Conservation (phyloP, 306 rosid genomes). For the Trifolium fragiferum region DNA sequence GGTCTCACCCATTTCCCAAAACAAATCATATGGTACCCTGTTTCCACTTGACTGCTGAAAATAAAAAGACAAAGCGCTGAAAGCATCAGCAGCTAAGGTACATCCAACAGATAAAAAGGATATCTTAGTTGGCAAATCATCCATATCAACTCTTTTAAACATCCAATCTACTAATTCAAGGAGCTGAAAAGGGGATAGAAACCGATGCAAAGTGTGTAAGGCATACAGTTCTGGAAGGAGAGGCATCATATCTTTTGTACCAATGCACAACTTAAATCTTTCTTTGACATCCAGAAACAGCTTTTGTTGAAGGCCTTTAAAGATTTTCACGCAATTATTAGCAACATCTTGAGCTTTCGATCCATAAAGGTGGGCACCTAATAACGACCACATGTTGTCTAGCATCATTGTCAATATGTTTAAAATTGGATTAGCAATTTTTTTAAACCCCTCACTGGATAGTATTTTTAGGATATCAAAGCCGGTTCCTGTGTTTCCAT, state of each 20-base stretch:
- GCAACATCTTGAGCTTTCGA: slow-evolving; percentile 45
- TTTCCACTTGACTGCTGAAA: slow-evolving; percentile 56
- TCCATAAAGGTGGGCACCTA: slow-evolving; percentile 44
- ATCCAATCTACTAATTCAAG: slow-evolving; percentile 87
- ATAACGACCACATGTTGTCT: slow-evolving; percentile 56
- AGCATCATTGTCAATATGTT: slow-evolving; percentile 66
- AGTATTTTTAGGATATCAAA: slow-evolving; percentile 49
- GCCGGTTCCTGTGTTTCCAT: slow-evolving; percentile 39
- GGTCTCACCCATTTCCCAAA: slow-evolving; percentile 65
- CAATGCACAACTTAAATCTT: slow-evolving; percentile 53
- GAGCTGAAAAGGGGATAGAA: slow-evolving; percentile 75
- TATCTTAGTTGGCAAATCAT: slow-evolving; percentile 46
- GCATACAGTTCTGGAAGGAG: slow-evolving; percentile 56
- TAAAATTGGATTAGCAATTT: slow-evolving; percentile 56
- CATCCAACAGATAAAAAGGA: slow-evolving; percentile 64
- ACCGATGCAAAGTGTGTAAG: slow-evolving; percentile 59
- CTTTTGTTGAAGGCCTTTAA: slow-evolving; percentile 55
- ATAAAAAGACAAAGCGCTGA: slow-evolving; percentile 60
- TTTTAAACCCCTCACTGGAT: slow-evolving; percentile 53
- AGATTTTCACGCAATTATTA: slow-evolving; percentile 52
- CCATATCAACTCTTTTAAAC: slow-evolving; percentile 51
- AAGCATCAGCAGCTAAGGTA: slow-evolving; percentile 78
- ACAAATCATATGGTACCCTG: slow-evolving; percentile 57
- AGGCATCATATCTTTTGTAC: slow-evolving; percentile 48
- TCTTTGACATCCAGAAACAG: slow-evolving; percentile 58